phyloP scores from a whole-genome alignment of 2,329 filamentous ascomycete species.

The Apiospora phragmitis region DNA sequence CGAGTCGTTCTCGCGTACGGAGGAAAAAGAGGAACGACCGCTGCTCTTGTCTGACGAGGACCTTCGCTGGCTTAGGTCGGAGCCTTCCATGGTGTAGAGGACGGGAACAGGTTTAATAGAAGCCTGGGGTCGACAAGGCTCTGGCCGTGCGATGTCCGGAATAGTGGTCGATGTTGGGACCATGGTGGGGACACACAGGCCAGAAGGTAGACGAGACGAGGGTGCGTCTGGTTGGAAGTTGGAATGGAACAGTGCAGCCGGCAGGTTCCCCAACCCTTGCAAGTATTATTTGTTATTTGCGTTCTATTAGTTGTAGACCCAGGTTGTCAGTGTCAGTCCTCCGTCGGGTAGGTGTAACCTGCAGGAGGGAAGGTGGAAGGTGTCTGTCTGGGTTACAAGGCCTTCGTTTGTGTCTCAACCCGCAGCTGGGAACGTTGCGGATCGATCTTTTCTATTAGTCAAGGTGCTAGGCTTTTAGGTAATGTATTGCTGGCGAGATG shows the following conservation, averaged over 20 bases:
- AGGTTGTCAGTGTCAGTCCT: neutral
- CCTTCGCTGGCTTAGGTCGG: slow-evolving; percentile 18
- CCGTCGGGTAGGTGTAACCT: neutral
- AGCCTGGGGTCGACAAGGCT: slow-evolving; percentile 17
- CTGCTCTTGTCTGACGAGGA: slow-evolving; percentile 11
- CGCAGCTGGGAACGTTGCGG: slow-evolving; percentile 9
- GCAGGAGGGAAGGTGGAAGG: neutral
- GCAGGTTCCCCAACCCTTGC: neutral
- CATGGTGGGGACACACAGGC: slow-evolving; percentile 19
- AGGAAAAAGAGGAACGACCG: slow-evolving; percentile 55
- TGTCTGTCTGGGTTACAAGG: neutral
- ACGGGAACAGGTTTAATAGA: slow-evolving; percentile 24
- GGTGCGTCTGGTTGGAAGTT: neutral
- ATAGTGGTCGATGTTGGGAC: slow-evolving; percentile 21
- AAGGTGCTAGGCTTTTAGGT: slow-evolving; percentile 45
- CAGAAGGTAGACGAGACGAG: neutral
- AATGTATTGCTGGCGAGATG: slow-evolving; percentile 41
- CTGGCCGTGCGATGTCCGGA: slow-evolving; percentile 19
- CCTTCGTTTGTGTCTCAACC: neutral
- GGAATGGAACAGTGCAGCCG: neutral
- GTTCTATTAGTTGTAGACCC: neutral
- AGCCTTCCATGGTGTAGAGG: slow-evolving; percentile 29
- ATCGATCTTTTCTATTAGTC: slow-evolving; percentile 46
- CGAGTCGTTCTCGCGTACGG: slow-evolving; percentile 60
- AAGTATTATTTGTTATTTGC: neutral